Conservation (phyloP, 441 rosid genomes). For the Geranium incanum region DNA sequence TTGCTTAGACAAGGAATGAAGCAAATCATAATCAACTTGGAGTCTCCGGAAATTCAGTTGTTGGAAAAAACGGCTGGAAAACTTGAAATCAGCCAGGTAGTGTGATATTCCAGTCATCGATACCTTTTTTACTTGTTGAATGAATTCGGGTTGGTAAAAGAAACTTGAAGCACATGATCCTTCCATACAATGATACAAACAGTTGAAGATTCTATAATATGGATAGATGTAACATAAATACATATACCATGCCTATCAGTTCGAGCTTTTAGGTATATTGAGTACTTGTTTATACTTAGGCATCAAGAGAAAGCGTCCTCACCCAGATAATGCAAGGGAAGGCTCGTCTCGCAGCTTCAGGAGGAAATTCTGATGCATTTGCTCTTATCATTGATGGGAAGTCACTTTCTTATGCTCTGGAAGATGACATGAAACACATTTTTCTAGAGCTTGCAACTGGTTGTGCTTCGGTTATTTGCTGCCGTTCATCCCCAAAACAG, state of each 20-base stretch:
- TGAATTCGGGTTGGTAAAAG: neutral
- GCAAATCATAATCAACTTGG: constrained; percentile 56
- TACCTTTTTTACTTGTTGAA: neutral
- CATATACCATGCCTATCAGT: neutral
- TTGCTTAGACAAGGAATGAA: constrained; percentile 70
- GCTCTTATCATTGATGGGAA: constrained; percentile 69
- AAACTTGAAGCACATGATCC: neutral
- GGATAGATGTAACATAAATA: neutral
- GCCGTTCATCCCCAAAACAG: constrained; percentile 74
- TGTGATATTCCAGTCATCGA: neutral
- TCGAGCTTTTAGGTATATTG: neutral
- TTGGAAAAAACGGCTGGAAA: constrained; percentile 51
- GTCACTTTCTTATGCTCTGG: constrained; percentile 60
- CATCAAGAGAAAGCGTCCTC: constrained; percentile 44
- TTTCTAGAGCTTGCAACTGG: constrained; percentile 54
- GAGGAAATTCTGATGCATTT: constrained; percentile 45
- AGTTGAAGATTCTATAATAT: neutral
- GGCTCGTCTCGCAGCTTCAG: constrained; percentile 32
- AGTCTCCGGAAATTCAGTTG: constrained; percentile 42
- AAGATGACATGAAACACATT: constrained; percentile 40
- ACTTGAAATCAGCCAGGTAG: constrained; percentile 37
- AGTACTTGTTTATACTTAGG: constrained; percentile 27
- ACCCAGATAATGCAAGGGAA: constrained; percentile 45
- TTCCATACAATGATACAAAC: neutral
- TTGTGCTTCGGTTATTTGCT: constrained; percentile 70